These are phyloP conservation scores for Tulasnella sp. DNA, from an alignment of 768 basidiomycete species.

Conservation along the genomic window DNA sequence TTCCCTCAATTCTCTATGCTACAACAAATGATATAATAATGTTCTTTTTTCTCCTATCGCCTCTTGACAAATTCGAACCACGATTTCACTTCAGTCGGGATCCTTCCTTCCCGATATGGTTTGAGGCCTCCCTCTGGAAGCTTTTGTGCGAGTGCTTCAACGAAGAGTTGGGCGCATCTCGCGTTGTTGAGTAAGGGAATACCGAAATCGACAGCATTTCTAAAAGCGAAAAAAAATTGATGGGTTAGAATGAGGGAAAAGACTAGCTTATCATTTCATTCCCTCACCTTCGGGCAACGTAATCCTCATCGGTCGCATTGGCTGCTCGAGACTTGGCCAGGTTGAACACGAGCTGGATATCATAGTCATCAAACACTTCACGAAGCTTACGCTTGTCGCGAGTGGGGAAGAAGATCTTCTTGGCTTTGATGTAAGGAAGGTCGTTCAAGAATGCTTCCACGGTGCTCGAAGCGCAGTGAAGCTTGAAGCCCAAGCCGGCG, in stretches of 20 bases:
- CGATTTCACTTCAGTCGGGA: conserved; percentile 84
- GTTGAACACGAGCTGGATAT: conserved; percentile 93
- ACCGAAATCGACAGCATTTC: conserved; percentile 95
- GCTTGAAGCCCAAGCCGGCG: conserved; percentile 83
- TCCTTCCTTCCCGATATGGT: conserved; percentile 75
- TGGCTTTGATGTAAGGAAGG: conserved; percentile 67
- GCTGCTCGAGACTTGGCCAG: conserved; percentile 71
- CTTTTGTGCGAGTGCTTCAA: conserved; percentile 78
- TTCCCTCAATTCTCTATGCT: conserved; percentile 1
- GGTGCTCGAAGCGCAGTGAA: conserved; percentile 75
- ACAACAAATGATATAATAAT: conserved; percentile 1
- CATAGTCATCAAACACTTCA: conserved; percentile 87
- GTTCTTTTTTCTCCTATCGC: background rate
- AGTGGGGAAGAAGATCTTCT: conserved; percentile 93
- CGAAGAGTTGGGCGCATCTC: conserved; percentile 80
- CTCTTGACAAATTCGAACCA: conserved; percentile 60
- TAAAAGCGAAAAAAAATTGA: conserved; percentile 28
- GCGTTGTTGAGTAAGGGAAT: conserved; percentile 86
- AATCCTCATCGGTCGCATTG: conserved; percentile 82
- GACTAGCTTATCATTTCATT: background rate
- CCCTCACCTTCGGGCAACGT: conserved; percentile 79
- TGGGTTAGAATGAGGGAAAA: background rate
- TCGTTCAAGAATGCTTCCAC: conserved; percentile 77
- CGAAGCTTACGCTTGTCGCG: conserved; percentile 93
- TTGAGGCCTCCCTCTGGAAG: conserved; percentile 70